A percentile compares a stretch with the other conserved stretches of the same genome.
Evolutionary conservation across 2,329 filamentous ascomycete species (phyloP).

Genomic region (Aspergillus sp.): DNA sequence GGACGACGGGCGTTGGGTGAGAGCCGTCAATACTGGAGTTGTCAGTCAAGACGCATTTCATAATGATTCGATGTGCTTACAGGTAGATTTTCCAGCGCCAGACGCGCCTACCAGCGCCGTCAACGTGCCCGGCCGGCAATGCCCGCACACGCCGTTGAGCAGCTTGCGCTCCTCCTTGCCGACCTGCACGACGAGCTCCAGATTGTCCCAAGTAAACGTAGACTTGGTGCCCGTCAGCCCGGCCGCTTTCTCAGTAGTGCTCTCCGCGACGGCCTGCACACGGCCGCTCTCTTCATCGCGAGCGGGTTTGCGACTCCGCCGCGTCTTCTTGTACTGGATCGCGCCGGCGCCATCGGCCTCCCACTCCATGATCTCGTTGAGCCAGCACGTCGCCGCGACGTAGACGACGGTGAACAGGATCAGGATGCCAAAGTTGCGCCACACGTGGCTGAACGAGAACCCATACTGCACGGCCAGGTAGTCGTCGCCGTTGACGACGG

Average conservation of each 20-base stretch:
- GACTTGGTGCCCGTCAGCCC: not conserved
- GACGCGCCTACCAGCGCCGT: conserved; percentile 75
- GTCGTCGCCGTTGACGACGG: conserved; percentile 49
- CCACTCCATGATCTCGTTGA: conserved; percentile 64
- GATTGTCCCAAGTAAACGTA: conserved; percentile 38
- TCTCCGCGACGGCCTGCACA: conserved; percentile 21
- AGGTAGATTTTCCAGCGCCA: conserved; percentile 64
- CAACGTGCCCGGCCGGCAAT: conserved; percentile 71
- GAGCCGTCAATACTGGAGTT: conserved; percentile 64
- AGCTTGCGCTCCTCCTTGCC: conserved; percentile 56
- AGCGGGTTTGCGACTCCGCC: conserved; percentile 15
- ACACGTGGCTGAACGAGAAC: conserved; percentile 52
- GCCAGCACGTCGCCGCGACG: conserved; percentile 63
- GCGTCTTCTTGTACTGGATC: conserved; percentile 63
- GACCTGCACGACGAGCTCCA: conserved; percentile 66
- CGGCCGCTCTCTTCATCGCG: conserved; percentile 23
- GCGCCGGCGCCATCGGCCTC: conserved; percentile 58
- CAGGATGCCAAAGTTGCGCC: conserved; percentile 71
- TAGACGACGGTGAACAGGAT: conserved; percentile 71
- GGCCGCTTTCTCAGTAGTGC: conserved; percentile 13
- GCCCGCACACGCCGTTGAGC: conserved; percentile 66
- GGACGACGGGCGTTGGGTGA: conserved; percentile 65
- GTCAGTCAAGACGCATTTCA: not conserved
- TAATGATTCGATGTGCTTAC: conserved; percentile 17
- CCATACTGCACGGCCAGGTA: conserved; percentile 54